Evolutionary conservation across 129 eudicot species (phyloP), one percentile per base, ranked within the genome.

Genomic region (Escallonia herrerae): DNA sequence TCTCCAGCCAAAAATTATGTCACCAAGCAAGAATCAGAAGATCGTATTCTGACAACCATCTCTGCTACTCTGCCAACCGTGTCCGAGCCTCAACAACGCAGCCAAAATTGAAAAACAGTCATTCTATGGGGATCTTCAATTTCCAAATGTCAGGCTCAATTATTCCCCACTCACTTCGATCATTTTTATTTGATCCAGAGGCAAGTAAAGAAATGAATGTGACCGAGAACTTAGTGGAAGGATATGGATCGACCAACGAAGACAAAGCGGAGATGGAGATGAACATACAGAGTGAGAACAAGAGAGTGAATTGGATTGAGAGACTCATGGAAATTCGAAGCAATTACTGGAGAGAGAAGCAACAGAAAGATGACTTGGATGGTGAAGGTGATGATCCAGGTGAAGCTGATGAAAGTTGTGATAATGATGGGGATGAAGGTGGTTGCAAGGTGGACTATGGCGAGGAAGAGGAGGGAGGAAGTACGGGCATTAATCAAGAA

Each of bases 401-500:
- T 5, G 73, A 64, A 8, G 80, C 45, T 51, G 82, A 64, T 4
- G 67, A 72, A n/a, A 81, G 56, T 1, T 75, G 90, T 56, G 80
- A 69, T 64, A 83, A 58, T 57, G 72, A 72, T 62, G 81, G 67
- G 56, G 65, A 71, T 7, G 80, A 67, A 8, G 74, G 58, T 12
- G 93, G 84, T 6, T 90, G 97, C 77, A 90, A 70, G 48, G 90
- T 72, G 6, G 84, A 79, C 40, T 90, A 89, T 61, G 76, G 80
- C 13, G 95, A 86, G 10, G 90, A 84, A 44, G 89, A 76, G 62
- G 88, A 71, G 5, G 73, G 63, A 5, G 50, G 9, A 13, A 44
- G 58, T 9, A 63, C 60, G n/a, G 37, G 47, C 41, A 62, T 89
- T 13, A 70, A 90, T 71, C 69, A 62, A 12, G 84, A 86, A 42